Evolutionary conservation across 108 stramenopile species (phyloP), one percentile per base, ranked within the genome.

Genomic region (Nitzschia sp.): DNA sequence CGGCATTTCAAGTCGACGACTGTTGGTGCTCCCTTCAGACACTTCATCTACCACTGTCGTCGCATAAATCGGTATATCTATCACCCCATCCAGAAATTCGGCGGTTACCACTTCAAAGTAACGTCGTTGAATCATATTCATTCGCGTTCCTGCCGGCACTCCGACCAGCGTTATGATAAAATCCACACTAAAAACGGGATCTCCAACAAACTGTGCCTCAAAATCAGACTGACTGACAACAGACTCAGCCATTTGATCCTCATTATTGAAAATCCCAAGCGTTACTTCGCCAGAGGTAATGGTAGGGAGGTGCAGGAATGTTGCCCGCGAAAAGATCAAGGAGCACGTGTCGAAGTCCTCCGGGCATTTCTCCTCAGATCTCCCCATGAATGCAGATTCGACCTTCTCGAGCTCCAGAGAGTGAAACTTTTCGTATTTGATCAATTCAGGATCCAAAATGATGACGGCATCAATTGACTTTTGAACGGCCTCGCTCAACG

Each of bases 331-430:
- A 35, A 38, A 51, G 9, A 72, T 24, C 18, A 64, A 25, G 9
- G 62, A 36, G 46, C 71, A 72, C 3, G 17, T 72, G 5, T 54
- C 36, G 34, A 54, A 72, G 3, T 4, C 34, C 45, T 13, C n/a
- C 27, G 71, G 71, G 23, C 62, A 64, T 29, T 35, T 61, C 35
- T 71, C 69, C 26, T 59, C 57, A 29, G 47, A 49, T 48, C 64
- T 23, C 30, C 63, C 71, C 32, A 29, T 55, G 29, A 64, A 72
- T 2, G 27, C 18, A 8, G 71, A 19, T 29, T 53, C 42, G n/a
- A 56, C 54, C 26, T 21, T 25, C 11, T 23, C 54, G 19, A 72
- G 31, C 30, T 63, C 54, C 26, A 72, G 25, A 23, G 42, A 21
- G 25, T 64, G 6, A 23, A 54, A 56, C 25, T 46, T 49, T 18